These are phyloP conservation scores for Scorias spongiosa DNA, from an alignment of 2,329 filamentous ascomycete genomes.

Conservation along the genomic window DNA sequence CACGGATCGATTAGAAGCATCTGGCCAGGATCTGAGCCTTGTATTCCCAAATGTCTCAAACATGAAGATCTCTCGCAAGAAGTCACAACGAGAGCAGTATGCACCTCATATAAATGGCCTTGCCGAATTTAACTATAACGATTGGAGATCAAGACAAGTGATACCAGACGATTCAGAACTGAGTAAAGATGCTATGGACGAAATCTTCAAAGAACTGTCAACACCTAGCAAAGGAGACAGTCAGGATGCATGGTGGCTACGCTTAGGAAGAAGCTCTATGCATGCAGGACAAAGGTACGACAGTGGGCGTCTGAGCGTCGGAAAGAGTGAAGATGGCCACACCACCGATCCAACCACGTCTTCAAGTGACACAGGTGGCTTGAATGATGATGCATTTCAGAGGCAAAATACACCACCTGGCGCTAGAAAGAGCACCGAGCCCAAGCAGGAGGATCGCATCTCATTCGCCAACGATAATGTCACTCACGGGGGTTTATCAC, in stretches of 20 bases:
- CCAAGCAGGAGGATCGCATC: too few relatives aligned
- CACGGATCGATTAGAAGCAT: slow-evolving; percentile 42
- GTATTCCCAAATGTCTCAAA: slow-evolving; percentile 41
- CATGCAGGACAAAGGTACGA: too few relatives aligned
- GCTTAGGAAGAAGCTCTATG: too few relatives aligned
- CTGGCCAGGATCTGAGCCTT: slow-evolving; percentile 39
- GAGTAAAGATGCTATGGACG: not conserved
- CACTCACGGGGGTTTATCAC: too few relatives aligned
- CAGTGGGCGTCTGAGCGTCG: too few relatives aligned
- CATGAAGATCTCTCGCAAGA: slow-evolving; percentile 28
- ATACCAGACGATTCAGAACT: not conserved
- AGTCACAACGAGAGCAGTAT: slow-evolving; percentile 34
- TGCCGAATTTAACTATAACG: slow-evolving; percentile 34
- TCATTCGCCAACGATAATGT: too few relatives aligned
- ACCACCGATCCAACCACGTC: too few relatives aligned
- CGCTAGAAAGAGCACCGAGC: too few relatives aligned
- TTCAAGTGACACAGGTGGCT: too few relatives aligned
- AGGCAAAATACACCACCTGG: not conserved
- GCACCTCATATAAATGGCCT: slow-evolving; percentile 40
- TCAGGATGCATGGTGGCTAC: not conserved
- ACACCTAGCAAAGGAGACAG: not conserved
- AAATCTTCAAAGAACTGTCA: not conserved
- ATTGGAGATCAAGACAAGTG: slow-evolving; percentile 20
- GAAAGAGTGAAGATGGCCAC: too few relatives aligned
- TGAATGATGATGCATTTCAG: not conserved